Evolutionary conservation across 2,329 filamentous ascomycete genomes (phyloP).

Genomic region (Scedosporium boydii): DNA sequence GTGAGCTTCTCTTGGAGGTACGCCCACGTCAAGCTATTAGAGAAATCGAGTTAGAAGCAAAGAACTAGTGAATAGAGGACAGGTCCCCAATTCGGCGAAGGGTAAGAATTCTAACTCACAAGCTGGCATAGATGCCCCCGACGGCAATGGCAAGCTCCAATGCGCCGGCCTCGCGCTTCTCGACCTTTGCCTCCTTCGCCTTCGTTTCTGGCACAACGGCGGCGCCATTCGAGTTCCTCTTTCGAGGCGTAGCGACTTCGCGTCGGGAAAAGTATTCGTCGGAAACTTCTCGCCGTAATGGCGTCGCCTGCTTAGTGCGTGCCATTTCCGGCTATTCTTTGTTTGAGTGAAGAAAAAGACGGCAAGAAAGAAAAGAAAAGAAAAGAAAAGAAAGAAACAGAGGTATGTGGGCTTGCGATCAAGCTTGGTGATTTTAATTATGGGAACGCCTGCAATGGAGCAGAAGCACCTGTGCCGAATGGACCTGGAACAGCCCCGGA

Average conservation of each 20-base stretch:
- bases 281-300: slow-evolving; percentile 55
- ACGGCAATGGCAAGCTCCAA: slow-evolving; percentile 77
- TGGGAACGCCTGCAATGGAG: not conserved
- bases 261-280: slow-evolving; percentile 53
- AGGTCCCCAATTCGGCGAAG: too few relatives aligned
- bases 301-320: slow-evolving; percentile 57
- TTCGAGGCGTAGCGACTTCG: slow-evolving; percentile 20
- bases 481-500: not conserved
- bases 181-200: slow-evolving; percentile 16
- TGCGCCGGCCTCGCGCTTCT: slow-evolving; percentile 48
- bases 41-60: not conserved
- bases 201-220: slow-evolving; percentile 5
- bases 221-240: slow-evolving; percentile 17
- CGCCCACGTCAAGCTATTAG: slow-evolving; percentile 81
- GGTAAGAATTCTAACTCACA: slow-evolving; percentile 47
- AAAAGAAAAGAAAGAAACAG: not conserved
- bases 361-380: not conserved
- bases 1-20: slow-evolving; percentile 96
- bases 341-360: not conserved
- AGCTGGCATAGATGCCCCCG: slow-evolving; percentile 92
- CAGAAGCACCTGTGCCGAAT: not conserved
- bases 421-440: not conserved
- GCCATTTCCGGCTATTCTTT: slow-evolving; percentile 43
- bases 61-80: not conserved
- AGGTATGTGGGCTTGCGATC: not conserved